Percentiles rank a stretch among this genome's conserved stretches.
phyloP scores from a whole-genome alignment of 2,329 filamentous ascomycete species.

The Fusarium azukiicola region DNA sequence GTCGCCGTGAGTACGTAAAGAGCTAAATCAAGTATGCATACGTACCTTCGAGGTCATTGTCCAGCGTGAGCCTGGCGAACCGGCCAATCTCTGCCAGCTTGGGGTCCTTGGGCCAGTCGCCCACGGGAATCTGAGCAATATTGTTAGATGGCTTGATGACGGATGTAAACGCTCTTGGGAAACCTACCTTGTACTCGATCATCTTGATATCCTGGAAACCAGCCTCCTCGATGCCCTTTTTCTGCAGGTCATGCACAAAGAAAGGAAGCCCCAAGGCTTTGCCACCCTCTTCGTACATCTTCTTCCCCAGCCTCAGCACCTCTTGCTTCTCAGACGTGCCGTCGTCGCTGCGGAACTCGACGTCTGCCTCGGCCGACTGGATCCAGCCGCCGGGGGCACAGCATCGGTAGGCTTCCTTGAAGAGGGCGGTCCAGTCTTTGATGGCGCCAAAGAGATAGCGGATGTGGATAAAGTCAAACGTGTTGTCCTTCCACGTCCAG shows the following conservation, averaged over 20 bases:
- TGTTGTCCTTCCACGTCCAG: slow-evolving; percentile 42
- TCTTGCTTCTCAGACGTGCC: slow-evolving; percentile 35
- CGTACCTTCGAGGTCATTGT: slow-evolving; percentile 48
- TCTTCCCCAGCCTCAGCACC: slow-evolving; percentile 26
- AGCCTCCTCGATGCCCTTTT: slow-evolving; percentile 37
- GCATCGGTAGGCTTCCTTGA: slow-evolving; percentile 46
- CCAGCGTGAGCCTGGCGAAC: slow-evolving; percentile 43
- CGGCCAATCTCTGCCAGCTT: slow-evolving; percentile 40
- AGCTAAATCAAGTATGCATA: accelerated
- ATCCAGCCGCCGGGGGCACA: slow-evolving; percentile 47
- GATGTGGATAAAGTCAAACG: slow-evolving; percentile 46
- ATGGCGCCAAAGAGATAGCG: slow-evolving; percentile 49
- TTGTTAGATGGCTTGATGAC: background rate
- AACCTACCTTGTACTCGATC: slow-evolving; percentile 45
- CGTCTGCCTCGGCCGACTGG: slow-evolving; percentile 44
- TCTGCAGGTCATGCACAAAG: slow-evolving; percentile 41
- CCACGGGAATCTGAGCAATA: slow-evolving; percentile 38
- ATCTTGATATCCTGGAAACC: slow-evolving; percentile 44
- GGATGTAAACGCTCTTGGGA: background rate
- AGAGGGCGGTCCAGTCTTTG: slow-evolving; percentile 41
- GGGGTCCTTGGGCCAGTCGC: slow-evolving; percentile 44
- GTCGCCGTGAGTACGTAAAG: background rate
- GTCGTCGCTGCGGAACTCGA: slow-evolving; percentile 42
- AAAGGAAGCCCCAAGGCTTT: slow-evolving; percentile 33
- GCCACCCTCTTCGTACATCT: slow-evolving; percentile 43